A percentile compares a stretch with the other conserved stretches of the same genome.
Evolutionary conservation across 2,329 filamentous ascomycete genomes (phyloP).

Genomic region (Paecilomyces sp.): DNA sequence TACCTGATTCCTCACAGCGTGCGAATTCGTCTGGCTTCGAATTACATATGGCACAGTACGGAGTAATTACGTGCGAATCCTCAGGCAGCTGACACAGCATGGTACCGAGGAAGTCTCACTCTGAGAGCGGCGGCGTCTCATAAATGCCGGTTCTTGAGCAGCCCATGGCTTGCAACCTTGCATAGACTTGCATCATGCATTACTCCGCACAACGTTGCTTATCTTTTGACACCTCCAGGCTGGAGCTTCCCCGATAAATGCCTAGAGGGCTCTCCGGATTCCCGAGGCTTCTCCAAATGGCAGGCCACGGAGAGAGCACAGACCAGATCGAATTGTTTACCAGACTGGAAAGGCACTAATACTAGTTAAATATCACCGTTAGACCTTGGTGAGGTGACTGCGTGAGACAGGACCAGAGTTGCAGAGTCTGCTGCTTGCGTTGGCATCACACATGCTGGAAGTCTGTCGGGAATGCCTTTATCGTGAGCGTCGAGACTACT

Average conservation of each 20-base stretch:
- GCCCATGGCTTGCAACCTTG: not conserved
- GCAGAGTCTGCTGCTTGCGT: not conserved
- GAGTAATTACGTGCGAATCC: not conserved
- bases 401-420: not conserved
- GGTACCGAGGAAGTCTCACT: not conserved
- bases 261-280: not conserved
- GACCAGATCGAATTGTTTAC: not conserved
- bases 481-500: not conserved
- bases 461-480: not conserved
- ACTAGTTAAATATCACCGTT: not conserved
- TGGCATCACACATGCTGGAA: not conserved
- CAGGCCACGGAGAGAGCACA: not conserved
- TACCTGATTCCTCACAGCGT: not conserved
- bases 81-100: not conserved
- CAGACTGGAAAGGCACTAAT: not conserved
- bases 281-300: not conserved
- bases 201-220: not conserved
- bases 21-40: not conserved
- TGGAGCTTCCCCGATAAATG: not conserved
- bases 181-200: not conserved
- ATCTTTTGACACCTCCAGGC: not conserved
- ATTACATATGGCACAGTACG: no score
- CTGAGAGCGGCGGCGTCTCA: not conserved
- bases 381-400: not conserved
- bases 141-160: not conserved